These are phyloP conservation scores for Aspergillus costaricaensis DNA, from an alignment of 2,329 filamentous ascomycete genomes.

Conservation along the genomic window DNA sequence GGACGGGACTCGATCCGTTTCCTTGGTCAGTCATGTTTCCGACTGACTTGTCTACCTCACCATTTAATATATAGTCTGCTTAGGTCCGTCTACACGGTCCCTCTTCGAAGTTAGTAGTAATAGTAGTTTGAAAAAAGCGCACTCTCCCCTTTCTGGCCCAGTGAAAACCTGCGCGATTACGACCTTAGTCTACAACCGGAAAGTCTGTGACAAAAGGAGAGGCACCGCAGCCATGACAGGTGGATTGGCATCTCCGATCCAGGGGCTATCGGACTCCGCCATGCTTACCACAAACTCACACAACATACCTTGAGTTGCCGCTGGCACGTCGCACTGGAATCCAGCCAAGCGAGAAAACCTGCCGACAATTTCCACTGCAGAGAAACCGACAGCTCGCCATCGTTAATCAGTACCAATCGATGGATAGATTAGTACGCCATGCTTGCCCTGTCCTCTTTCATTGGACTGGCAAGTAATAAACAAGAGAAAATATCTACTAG, in stretches of 20 bases:
- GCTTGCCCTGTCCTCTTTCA: neutral
- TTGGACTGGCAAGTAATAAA: neutral
- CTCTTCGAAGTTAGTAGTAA: neutral
- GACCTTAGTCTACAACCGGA: neutral
- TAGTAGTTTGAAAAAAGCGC: neutral
- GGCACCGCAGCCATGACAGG: neutral
- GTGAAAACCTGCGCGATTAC: neutral
- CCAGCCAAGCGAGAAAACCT: neutral
- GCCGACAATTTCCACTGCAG: neutral
- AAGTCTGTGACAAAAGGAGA: neutral
- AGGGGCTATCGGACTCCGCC: neutral
- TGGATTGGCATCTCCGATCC: slow-evolving; percentile 2
- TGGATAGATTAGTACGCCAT: neutral
- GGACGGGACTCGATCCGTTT: neutral
- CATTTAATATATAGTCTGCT: neutral
- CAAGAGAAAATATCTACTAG: neutral
- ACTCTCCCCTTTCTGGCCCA: neutral
- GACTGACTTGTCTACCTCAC: neutral
- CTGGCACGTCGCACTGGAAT: neutral
- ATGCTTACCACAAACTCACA: neutral
- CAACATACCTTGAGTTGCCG: neutral
- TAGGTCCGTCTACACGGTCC: neutral
- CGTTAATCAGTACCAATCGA: slow-evolving; percentile 3
- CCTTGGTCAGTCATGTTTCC: neutral
- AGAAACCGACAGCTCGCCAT: neutral